Evolutionary conservation across 495 filamentous ascomycete genomes (phyloP), one percentile per base, ranked within the genome.

Genomic region (Aspergillus panamensis): DNA sequence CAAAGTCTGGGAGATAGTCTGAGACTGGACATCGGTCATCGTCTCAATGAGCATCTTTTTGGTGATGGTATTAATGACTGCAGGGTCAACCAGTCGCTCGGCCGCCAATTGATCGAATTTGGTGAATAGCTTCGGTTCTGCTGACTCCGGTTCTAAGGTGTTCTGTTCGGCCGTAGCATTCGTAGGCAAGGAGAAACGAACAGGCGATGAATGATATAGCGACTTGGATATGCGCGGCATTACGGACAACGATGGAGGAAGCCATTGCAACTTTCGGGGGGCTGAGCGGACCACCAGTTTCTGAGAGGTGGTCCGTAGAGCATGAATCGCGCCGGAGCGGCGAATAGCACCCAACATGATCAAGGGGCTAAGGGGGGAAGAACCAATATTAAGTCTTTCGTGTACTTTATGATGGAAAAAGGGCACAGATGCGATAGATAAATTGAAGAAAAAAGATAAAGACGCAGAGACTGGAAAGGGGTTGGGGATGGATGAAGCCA

Each of bases 1-100:
- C 42, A 98, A 73, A 52, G 83, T 88, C 48, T 89, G 76, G 45
- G 84, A 83, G 64, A 98, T 90, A 3, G 95, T 96, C 70, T 84
- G 70, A 32, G 82, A 78, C 65, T 98, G 94, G n/a, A 98, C 92
- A 8, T 92, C 84, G 3, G 94, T 97, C 93, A 98, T 96, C 39
- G 80, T 87, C 20, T 87, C 80, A 62, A 96, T 81, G 3, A 78
- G 73, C 88, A 97, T 94, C 17, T 82, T 79, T 20, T 81, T 59
- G 0, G 84, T 89, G 63, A 97, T 84, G 43, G 86, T 84, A 7
- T 78, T 58, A 55, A 96, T 79, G 47, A 97, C 71, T 33, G 72
- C 75, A 5, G 68, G 60, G 62, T 92, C 73, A 32, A 97, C 83
- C 49, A 90, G 63, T 13, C 82, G 81, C 21, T 82, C 70, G 4